Base-by-base conservation (phyloP, 2,329 filamentous ascomycete genomes). In the Pseudovirgaria hyperparasitica region DNA sequence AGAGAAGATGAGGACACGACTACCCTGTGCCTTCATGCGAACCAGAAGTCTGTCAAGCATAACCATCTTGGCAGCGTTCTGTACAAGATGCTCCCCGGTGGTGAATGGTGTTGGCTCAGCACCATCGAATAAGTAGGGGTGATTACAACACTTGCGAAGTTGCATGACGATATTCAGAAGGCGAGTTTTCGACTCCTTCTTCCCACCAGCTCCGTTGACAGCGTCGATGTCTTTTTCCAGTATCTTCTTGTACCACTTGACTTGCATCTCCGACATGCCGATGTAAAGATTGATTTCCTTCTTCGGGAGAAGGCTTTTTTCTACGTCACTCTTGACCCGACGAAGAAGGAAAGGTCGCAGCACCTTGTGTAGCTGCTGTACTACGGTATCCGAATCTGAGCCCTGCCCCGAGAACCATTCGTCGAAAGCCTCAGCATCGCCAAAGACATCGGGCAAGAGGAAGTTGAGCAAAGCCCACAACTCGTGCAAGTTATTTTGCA, bases 91-190 rank as follows among this genome's bases (percentile, higher is more conserved):
- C 57, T 96, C 87, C 46, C 98, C 90, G 1, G 87, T 98, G 1
- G 92, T 98, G 52, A 96, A 98, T 9, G 90, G 92, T 16, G 90
- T 90, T 22, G 90, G 90, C 50, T 98, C 90, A 7, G 90, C 90
- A 29, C 90, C 90, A 50, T 98, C 90, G 41, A 98, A 98, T 1
- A 98, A 72, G 44, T 98, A 98, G 1, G 90, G 90, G 48, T 98
- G 90, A 44, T 98, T 98, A 55, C 90, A 98, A 59, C 90, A 98
- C 58, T 98, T 98, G 43, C 90, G 79, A 38, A 98, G 70, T 57
- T 98, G 90, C 90, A 98, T 98, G 42, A 98, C 90, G 48, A 98
- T 98, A 58, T 98, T 98, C 38, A 98, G 67, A 13, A 98, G 70
- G 37, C 90, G 76, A 2, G 90, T 98, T 62, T 98, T 98, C 17